Evolutionary conservation across 352 stramenopile species (phyloP), one percentile per base, ranked within the genome.

Genomic region (Phytophthora aleatoria): DNA sequence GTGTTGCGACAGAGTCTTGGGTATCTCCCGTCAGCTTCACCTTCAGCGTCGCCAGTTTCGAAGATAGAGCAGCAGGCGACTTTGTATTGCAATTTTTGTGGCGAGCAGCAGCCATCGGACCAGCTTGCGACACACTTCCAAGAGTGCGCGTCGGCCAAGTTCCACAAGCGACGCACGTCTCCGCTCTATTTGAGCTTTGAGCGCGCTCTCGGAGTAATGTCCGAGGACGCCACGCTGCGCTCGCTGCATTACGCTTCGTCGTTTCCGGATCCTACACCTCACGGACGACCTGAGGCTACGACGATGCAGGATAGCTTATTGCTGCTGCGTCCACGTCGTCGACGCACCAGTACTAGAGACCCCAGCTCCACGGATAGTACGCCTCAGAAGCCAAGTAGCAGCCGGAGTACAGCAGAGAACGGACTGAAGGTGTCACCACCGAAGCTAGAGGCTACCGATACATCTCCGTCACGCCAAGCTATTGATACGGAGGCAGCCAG

Each of bases 21-120:
- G 3, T 76, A 76, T 49, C 62, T 72, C 38, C 59, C 69, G 11
- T 69, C 62, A 24, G 50, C 59, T 28, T 71, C 61, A 11, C 39
- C 16, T 39, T 56, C 58, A 10, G 24, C 51, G 16, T 52, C 55
- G 12, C 33, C 55, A 33, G 39, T 61, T 15, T 56, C 61, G 28
- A 69, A 42, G 26, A 79, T 75, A 31, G 76, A 76, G 41, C 51
- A 52, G 10, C 71, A 77, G 48, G 66, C 64, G 10, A 77, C 67
- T 28, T 69, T 95, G 42, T 94, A 85, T 63, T 95, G 87, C 62
- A 87, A 73, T 20, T 94, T 95, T 51, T 95, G 87, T 50, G 83
- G 87, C 13, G 63, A 68, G 12, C 59, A 77, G 49, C 61, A 86
- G 52, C 56, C 61, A 1, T 24, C 62, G 0, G 57, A 74, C 24